A percentile compares a stretch with the other conserved stretches of the same genome.
These are phyloP conservation scores for Pseudogymnoascus sp. DNA, from an alignment of 2,329 filamentous ascomycete species.

Conservation along the genomic window DNA sequence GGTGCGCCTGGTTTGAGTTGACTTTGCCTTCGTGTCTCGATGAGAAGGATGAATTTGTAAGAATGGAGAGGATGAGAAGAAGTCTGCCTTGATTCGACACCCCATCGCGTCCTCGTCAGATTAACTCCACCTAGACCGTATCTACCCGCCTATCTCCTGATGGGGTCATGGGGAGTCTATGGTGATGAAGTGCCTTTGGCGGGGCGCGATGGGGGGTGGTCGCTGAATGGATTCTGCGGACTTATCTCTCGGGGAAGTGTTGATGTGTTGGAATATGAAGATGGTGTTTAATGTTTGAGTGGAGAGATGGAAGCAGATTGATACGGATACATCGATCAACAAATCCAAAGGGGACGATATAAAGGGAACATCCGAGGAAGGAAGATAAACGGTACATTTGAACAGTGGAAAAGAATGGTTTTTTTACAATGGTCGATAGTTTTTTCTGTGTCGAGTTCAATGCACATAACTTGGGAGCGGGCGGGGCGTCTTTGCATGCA, in stretches of 20 bases:
- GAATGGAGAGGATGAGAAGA: not conserved
- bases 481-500: not conserved
- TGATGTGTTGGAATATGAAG: not conserved
- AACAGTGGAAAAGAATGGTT: not conserved
- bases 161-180: not conserved
- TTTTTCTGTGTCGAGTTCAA: not conserved
- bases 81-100: not conserved
- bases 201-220: not conserved
- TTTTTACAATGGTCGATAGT: not conserved
- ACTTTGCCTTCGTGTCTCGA: not conserved
- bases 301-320: not conserved
- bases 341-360: not conserved
- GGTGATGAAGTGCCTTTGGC: not conserved
- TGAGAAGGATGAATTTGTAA: not conserved
- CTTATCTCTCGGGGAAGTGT: not conserved
- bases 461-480: not conserved
- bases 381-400: not conserved
- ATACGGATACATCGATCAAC: not conserved
- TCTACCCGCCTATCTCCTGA: not conserved
- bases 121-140: not conserved
- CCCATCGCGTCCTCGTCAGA: not conserved
- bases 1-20: not conserved
- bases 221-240: not conserved
- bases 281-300: not conserved
- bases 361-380: not conserved